Evolutionary conservation across 1,284 basidiomycete species (phyloP).

Genomic region (Moesziomyces globuligerus): DNA sequence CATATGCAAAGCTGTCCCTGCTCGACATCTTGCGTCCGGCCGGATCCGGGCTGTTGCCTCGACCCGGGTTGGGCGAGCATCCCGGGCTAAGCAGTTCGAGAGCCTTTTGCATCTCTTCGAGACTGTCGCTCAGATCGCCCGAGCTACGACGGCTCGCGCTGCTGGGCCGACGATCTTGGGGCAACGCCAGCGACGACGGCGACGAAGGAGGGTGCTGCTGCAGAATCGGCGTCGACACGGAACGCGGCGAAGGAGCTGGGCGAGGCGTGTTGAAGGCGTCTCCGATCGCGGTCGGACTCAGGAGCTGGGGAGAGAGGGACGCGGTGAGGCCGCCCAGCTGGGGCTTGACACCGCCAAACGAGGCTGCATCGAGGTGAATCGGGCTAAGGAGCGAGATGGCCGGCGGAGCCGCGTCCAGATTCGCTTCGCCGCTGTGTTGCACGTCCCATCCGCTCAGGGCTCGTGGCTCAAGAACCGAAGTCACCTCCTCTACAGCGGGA

Average conservation of each 20-base stretch:
- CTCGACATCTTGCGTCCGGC: slow-evolving; percentile 37
- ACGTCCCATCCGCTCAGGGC: not conserved
- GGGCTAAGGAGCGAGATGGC: slow-evolving; percentile 50
- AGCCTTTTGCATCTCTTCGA: slow-evolving; percentile 55
- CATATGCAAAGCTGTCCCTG: slow-evolving; percentile 51
- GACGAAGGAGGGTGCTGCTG: slow-evolving; percentile 27
- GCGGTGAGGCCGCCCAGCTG: slow-evolving; percentile 31
- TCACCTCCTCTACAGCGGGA: no score
- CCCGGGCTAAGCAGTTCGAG: slow-evolving; percentile 53
- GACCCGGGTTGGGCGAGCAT: slow-evolving; percentile 35
- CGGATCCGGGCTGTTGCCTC: slow-evolving; percentile 22
- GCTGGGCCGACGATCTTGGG: slow-evolving; percentile 18
- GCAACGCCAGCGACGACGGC: slow-evolving; percentile 23
- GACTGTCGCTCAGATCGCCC: slow-evolving; percentile 44
- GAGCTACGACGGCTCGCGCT: slow-evolving; percentile 39
- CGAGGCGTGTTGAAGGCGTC: slow-evolving; percentile 24
- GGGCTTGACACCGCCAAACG: slow-evolving; percentile 37
- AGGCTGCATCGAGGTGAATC: slow-evolving; percentile 44
- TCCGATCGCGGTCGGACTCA: slow-evolving; percentile 18
- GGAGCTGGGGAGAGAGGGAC: slow-evolving; percentile 21
- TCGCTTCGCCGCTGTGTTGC: slow-evolving; percentile 1
- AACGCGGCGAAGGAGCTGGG: slow-evolving; percentile 5
- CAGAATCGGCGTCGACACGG: slow-evolving; percentile 12
- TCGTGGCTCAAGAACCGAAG: no score
- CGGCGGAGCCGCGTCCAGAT: slow-evolving; percentile 9